Conservation (phyloP, 768 basidiomycete species). For the Agrocybe chaxingu region DNA sequence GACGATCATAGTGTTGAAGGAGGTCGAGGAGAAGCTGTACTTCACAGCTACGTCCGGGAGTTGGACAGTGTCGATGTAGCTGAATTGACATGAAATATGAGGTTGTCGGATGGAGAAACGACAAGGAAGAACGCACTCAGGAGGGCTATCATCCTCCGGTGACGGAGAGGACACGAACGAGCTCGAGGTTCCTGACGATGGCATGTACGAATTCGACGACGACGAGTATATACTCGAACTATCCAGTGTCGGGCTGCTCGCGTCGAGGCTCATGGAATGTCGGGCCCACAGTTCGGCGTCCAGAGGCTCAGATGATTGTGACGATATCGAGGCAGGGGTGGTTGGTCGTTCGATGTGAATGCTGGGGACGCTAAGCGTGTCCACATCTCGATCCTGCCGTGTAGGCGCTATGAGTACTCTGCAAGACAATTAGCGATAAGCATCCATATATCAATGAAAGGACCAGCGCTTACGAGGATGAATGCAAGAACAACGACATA, state of each 20-base stretch:
- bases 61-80: conserved; percentile 2
- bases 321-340: background rate
- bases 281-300: background rate
- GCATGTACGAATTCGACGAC: background rate
- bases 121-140: conserved; percentile 1
- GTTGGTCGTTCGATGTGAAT: background rate
- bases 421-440: no score
- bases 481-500: no score
- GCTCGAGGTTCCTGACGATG: background rate
- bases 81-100: background rate
- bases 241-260: background rate
- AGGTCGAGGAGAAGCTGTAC: conserved; percentile 3
- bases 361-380: background rate
- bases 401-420: no score
- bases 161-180: background rate
- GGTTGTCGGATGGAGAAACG: no score
- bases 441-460: no score
- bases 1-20: conserved; percentile 18
- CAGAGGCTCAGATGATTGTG: background rate
- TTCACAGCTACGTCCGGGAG: background rate
- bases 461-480: no score
- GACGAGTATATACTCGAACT: background rate
- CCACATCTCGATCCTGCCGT: conserved; percentile 10
- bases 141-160: background rate
- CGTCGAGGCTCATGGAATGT: background rate